phyloP scores from a whole-genome alignment of 257 asterid genomes.

The Jacaranda copaia region DNA sequence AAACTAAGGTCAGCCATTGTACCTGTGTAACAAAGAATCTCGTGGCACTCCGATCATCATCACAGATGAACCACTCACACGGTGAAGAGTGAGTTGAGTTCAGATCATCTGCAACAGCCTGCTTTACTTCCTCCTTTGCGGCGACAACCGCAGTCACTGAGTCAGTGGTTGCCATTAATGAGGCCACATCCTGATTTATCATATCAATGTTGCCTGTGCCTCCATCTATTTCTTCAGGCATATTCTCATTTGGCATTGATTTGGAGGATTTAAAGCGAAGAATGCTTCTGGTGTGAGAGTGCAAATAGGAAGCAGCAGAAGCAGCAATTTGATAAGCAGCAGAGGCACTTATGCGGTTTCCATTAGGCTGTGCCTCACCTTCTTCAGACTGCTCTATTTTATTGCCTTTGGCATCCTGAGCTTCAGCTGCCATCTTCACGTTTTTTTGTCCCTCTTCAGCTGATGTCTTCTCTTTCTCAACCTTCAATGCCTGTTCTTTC shows the following conservation, averaged over 20 bases:
- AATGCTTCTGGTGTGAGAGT: constrained; percentile 80
- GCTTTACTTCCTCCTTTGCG: constrained; percentile 97
- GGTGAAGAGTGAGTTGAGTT: constrained; percentile 79
- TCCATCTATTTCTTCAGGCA: constrained; percentile 32
- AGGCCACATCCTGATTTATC: constrained; percentile 64
- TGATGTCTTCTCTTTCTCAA: constrained; percentile 59
- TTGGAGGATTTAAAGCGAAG: constrained; percentile 65
- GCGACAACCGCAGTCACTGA: constrained; percentile 96
- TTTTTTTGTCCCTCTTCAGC: constrained; percentile 45
- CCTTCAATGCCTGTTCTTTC: constrained; percentile 66
- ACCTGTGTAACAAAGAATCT: constrained; percentile 94
- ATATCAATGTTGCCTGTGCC: constrained; percentile 30
- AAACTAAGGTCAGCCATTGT: background rate
- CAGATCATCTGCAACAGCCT: constrained; percentile 95
- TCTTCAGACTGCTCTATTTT: constrained; percentile 34
- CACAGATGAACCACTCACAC: constrained; percentile 94
- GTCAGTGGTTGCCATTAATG: constrained; percentile 84
- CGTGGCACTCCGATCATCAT: constrained; percentile 80
- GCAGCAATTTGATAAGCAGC: constrained; percentile 91
- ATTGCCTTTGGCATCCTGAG: constrained; percentile 36
- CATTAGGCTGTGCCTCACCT: constrained; percentile 39
- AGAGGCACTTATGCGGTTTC: constrained; percentile 54
- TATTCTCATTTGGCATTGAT: constrained; percentile 36
- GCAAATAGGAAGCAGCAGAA: constrained; percentile 92
- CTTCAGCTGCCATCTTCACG: constrained; percentile 35